Conservation (phyloP, 768 basidiomycete species). For the Paxillus ammoniavirescens region DNA sequence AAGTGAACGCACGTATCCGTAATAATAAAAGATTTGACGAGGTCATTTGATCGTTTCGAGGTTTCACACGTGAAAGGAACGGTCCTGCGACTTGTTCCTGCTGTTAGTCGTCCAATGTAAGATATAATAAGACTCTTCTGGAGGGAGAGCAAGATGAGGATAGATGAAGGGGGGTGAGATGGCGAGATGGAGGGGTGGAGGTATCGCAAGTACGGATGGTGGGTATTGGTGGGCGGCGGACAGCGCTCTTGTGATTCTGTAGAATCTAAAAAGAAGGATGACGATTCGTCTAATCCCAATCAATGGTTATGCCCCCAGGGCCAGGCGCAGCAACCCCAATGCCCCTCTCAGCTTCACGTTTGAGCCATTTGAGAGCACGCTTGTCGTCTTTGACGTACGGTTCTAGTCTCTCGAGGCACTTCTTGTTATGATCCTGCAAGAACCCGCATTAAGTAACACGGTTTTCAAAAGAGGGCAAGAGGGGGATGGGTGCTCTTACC, state of each 20-base stretch:
- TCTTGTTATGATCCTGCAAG: constrained; percentile 76
- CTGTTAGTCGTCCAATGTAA: constrained; percentile 26
- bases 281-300: constrained; percentile 58
- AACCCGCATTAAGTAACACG: constrained; percentile 9
- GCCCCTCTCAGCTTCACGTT: constrained; percentile 70
- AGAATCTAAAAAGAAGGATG: not conserved
- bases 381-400: constrained; percentile 74
- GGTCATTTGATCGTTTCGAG: constrained; percentile 15
- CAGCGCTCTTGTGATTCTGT: not conserved
- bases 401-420: constrained; percentile 61
- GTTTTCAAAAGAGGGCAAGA: not conserved
- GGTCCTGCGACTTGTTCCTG: constrained; percentile 21
- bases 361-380: constrained; percentile 78
- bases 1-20: constrained; percentile 13
- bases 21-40: constrained; percentile 24
- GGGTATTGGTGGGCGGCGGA: not conserved
- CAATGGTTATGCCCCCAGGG: constrained; percentile 71
- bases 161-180: constrained; percentile 1
- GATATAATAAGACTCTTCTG: constrained; percentile 20
- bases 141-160: constrained; percentile 5
- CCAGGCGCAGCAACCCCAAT: constrained; percentile 66
- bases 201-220: constrained; percentile 22
- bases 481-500: constrained; percentile 35
- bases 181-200: constrained; percentile 3
- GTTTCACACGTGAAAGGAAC: constrained; percentile 13